Percentiles rank a stretch among this genome's conserved stretches.
phyloP scores from a whole-genome alignment of 805 yeast genomes.

The Metschnikowia orientalis region DNA sequence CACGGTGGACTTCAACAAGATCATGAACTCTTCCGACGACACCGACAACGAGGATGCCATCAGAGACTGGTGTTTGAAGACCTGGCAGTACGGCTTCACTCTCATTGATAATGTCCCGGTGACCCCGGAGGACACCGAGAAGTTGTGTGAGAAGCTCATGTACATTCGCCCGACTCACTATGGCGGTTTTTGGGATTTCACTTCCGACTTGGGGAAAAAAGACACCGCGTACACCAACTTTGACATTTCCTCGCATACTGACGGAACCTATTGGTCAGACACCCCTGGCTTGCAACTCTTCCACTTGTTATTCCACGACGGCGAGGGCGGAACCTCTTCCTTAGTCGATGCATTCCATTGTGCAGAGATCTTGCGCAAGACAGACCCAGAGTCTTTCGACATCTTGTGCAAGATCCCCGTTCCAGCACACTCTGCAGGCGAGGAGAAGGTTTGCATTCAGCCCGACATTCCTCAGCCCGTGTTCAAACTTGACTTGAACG shows the following conservation, averaged over 20 bases:
- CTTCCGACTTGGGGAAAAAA: slow-evolving; percentile 60
- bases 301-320: slow-evolving; percentile 61
- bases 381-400: slow-evolving; percentile 49
- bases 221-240: slow-evolving; percentile 72
- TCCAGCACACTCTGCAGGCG: slow-evolving; percentile 77
- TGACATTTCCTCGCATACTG: slow-evolving; percentile 62
- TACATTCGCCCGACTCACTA: slow-evolving; percentile 67
- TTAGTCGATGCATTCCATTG: slow-evolving; percentile 63
- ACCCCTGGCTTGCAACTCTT: slow-evolving; percentile 69
- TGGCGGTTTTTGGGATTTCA: slow-evolving; percentile 80
- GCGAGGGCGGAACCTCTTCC: slow-evolving; percentile 64
- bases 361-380: slow-evolving; percentile 45
- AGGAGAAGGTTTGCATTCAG: slow-evolving; percentile 55
- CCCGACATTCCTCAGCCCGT: slow-evolving; percentile 55
- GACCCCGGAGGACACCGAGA: slow-evolving; percentile 54
- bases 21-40: slow-evolving; percentile 35
- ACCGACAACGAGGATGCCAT: slow-evolving; percentile 40
- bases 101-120: slow-evolving; percentile 59
- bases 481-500: slow-evolving; percentile 48
- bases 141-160: slow-evolving; percentile 51
- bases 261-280: slow-evolving; percentile 71
- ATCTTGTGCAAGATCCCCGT: slow-evolving; percentile 46
- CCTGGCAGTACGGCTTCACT: slow-evolving; percentile 57
- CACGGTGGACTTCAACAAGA: slow-evolving; percentile 42
- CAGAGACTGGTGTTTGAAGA: slow-evolving; percentile 51